Base-by-base conservation (phyloP, 2,329 filamentous ascomycete species). In the Beauveria australis region DNA sequence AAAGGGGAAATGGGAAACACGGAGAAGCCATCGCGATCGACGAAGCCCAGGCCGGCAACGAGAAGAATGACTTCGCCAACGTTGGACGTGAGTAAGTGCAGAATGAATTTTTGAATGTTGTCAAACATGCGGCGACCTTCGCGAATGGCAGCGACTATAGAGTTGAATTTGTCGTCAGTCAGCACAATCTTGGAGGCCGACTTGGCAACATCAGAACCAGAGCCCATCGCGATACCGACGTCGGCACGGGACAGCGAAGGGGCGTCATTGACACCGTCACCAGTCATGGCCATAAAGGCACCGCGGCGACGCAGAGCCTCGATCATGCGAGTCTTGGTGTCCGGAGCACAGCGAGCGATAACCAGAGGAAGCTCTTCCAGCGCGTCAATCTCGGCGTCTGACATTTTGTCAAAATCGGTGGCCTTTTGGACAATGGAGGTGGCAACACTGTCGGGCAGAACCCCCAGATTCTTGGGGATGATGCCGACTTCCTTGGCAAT, bases 281-380 rank as follows among this genome's bases (percentile, higher is more conserved):
- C 91, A 19, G 90, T 94, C 90, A 95, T 94, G 62, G 90, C 90
- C 72, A 88, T 90, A 72, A 89, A 93, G 22, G 83, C 82, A 24
- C 83, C 81, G 46, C 91, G 87, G 18, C 91, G 85, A 65, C 92
- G 89, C 18, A 96, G 82, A 6, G 91, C 91, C 66, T 92, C 89
- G 56, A 96, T 92, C 91, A 96, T 95, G 62, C 90, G 86, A 5
- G 91, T 91, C 75, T 96, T 96, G 44, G 91, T 95, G 62, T 89
- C 85, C 0, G 92, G 91, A 1, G 89, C 89, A 70, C 91, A 95
- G 43, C 91, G 87, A 43, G 91, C 91, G 63, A 95, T 87, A 9
- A 95, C 91, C 1, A 93, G 78, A 2, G 91, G 91, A 2, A 95
- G 77, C 46, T 91, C 84, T 5, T 88, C 86, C 18, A 95, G 77